Evolutionary conservation across 2,329 filamentous ascomycete genomes (phyloP), one percentile per base, ranked within the genome.

Genomic region (Aureobasidium sp.): DNA sequence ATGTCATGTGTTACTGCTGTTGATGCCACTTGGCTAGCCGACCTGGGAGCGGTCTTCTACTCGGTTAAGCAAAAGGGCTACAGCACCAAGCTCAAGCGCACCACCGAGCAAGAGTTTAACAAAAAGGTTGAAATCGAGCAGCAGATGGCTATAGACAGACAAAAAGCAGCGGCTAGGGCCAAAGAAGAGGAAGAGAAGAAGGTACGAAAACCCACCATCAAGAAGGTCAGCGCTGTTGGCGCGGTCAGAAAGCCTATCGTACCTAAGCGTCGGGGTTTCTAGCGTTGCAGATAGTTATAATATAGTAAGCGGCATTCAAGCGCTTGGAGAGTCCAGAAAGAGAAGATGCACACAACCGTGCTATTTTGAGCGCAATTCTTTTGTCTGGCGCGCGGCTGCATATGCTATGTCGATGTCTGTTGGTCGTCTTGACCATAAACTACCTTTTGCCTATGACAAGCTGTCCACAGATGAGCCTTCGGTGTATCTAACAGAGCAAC

Each of bases 1-100:
- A 97, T 99, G 86, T 95, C 90, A 3, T 96, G 91, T 5, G 94
- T 99, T 10, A 99, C 94, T 5, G 86, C 91, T 1, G 94, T 99
- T 1, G 94, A 99, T 73, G 93, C 94, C 59, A 91, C 95, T 72
- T 99, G 94, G 94, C 84, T 99, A 44, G 94, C 94, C 7, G 94
- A 99, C 72, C 81, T 99, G 6, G 94, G 95, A 37, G 94, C 92
- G 1, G 94, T 99, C 0, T 99, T 99, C 75, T 99, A 97, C 75
- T 94, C 89, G 1, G 84, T 99, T 71, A 97, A 96, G 77, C 93
- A 97, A 76, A 99, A 99, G 76, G 94, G 93, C 1, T 99, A 96
- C 72, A 96, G 90, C 15, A 86, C 87, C 13, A 82, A 90, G 29
- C 89, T 96, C 70, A 93, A 92, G 76, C 84, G 90, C 60, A 85